Base-by-base conservation (phyloP, 2,329 filamentous ascomycete genomes). In the Pleochaeta shiraiana region DNA sequence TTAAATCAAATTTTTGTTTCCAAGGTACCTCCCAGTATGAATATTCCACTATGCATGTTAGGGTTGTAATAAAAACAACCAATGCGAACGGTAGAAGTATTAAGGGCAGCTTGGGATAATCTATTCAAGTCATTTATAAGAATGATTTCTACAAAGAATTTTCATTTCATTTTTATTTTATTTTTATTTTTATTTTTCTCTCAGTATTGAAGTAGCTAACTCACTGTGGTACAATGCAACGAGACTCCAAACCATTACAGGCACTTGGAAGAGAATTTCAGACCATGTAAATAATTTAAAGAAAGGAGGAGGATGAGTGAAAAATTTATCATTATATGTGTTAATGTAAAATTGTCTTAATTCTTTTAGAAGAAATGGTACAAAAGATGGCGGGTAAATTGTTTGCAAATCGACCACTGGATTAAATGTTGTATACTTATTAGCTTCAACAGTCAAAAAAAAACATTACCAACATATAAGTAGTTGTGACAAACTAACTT, bases 291-390 rank as follows among this genome's bases (percentile, higher is more conserved):
- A 83, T 16, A 76, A 68, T 12, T 74, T 74, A 70, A 87, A 87
- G 79, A 81, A 87, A 3, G 76, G 72, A 45, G 83, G 83, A 1
- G 81, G 77, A 3, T 75, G 70, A 37, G 78, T 76, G 74, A 87
- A 86, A 76, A 85, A 85, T 64, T 79, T 80, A 70, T 87, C 84
- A 16, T 78, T 76, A 71, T 85, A 86, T 0, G 78, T 84, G 1
- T 74, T 71, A 66, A 85, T 76, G 72, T 87, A 86, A 73, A 75
- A 86, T 2, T 74, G 70, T 65, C 81, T 79, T 1, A 87, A 66
- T 0, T 72, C 66, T 50, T 71, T 71, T 69, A 83, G 78, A 70
- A 81, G 75, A 0, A 73, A 64, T 0, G 80, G 80, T 60, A 76
- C 77, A 9, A 84, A 68, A 43, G 73, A 72, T 3, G 74, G 60